Percentiles rank a stretch among this genome's conserved stretches.
phyloP scores from a whole-genome alignment of 2,329 filamentous ascomycete species.

The Huntiella abstrusa region DNA sequence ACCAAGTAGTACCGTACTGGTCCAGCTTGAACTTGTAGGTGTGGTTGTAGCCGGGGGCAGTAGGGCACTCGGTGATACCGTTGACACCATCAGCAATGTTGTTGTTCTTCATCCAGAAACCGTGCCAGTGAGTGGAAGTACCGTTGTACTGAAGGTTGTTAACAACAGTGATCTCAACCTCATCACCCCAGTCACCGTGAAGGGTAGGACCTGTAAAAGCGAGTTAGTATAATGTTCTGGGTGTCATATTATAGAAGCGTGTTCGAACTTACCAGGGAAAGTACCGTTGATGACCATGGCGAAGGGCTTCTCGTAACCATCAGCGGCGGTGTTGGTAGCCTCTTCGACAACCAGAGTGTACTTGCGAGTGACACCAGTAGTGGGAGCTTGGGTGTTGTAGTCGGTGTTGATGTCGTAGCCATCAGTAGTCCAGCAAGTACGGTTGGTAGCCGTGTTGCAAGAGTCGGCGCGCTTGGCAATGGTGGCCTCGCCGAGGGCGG shows the following conservation, averaged over 20 bases:
- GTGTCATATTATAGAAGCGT: not conserved
- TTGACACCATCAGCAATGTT: constrained; percentile 28
- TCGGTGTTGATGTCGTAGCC: constrained; percentile 17
- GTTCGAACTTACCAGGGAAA: constrained; percentile 11
- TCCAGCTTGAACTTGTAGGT: constrained; percentile 21
- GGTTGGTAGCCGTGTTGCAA: constrained; percentile 15
- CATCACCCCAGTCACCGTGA: constrained; percentile 27
- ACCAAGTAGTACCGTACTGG: constrained; percentile 21
- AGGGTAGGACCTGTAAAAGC: constrained; percentile 10
- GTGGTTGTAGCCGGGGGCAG: constrained; percentile 19
- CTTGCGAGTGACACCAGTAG: constrained; percentile 14
- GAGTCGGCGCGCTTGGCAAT: constrained; percentile 6
- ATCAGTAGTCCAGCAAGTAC: constrained; percentile 13
- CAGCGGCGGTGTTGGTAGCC: constrained; percentile 10
- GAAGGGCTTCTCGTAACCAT: constrained; percentile 13
- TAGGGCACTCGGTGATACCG: constrained; percentile 24
- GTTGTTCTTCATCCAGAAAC: constrained; percentile 25
- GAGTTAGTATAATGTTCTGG: constrained; percentile 3
- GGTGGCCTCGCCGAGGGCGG: constrained; percentile 11
- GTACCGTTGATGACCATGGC: constrained; percentile 15
- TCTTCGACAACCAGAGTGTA: constrained; percentile 13
- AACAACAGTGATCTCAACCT: constrained; percentile 38
- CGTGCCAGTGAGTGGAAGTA: constrained; percentile 32
- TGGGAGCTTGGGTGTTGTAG: constrained; percentile 18
- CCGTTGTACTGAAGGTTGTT: constrained; percentile 38